These are phyloP conservation scores for Pichia sp. DNA, from an alignment of 1,139 yeast species.

Conservation along the genomic window DNA sequence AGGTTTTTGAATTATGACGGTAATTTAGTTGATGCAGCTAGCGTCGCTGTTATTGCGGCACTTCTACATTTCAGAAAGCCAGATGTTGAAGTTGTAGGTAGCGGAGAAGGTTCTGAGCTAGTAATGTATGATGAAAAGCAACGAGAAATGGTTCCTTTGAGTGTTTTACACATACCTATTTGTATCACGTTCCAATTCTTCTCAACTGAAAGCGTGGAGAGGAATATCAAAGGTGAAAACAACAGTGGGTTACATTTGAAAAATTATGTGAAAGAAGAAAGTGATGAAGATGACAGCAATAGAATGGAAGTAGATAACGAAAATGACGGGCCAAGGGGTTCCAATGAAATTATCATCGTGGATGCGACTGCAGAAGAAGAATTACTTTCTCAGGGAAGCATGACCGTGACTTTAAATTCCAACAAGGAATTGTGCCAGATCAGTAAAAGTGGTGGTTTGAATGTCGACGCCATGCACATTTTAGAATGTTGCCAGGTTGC, in stretches of 20 bases:
- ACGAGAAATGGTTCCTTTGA: slow-evolving; percentile 80
- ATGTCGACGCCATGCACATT: slow-evolving; percentile 68
- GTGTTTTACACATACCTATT: slow-evolving; percentile 83
- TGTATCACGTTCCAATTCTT: slow-evolving; percentile 88
- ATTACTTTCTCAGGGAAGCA: slow-evolving; percentile 65
- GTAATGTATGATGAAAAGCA: slow-evolving; percentile 69
- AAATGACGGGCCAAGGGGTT: slow-evolving; percentile 6
- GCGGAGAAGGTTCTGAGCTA: slow-evolving; percentile 35
- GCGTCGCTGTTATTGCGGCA: slow-evolving; percentile 86
- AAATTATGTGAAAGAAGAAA: slow-evolving; percentile 6
- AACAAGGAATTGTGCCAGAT: slow-evolving; percentile 89
- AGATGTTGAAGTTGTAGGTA: slow-evolving; percentile 77
- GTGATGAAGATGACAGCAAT: slow-evolving; percentile 7
- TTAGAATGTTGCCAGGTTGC: slow-evolving; percentile 70
- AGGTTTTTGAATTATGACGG: slow-evolving; percentile 90
- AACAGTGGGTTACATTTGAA: slow-evolving; percentile 22
- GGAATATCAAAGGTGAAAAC: slow-evolving; percentile 62
- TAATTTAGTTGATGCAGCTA: slow-evolving; percentile 83
- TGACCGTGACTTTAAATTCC: slow-evolving; percentile 83
- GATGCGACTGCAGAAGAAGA: slow-evolving; percentile 84
- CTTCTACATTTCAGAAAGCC: slow-evolving; percentile 80
- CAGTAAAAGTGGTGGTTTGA: slow-evolving; percentile 85
- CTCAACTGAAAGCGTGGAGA: slow-evolving; percentile 60
- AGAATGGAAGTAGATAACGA: slow-evolving; percentile 4
- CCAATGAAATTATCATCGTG: slow-evolving; percentile 58